These are phyloP conservation scores for Geosiphon pyriformis DNA, from an alignment of 192 early-diverging fungal species.

Conservation along the genomic window DNA sequence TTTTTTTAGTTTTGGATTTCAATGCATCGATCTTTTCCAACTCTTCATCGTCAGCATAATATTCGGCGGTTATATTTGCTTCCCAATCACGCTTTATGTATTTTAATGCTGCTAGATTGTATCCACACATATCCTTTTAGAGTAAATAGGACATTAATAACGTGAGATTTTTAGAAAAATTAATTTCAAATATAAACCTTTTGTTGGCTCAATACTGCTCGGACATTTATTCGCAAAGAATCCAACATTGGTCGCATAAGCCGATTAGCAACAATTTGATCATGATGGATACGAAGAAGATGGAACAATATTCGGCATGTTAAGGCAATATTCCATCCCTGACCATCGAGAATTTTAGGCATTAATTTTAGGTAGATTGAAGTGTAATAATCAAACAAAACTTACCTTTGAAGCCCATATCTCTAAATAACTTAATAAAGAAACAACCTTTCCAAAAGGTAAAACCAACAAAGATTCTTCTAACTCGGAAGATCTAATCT, in stretches of 20 bases:
- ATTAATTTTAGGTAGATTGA: conserved; percentile 5
- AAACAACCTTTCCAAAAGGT: conserved; percentile 75
- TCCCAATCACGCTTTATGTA: conserved; percentile 76
- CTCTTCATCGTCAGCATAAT: conserved; percentile 59
- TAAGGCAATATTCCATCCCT: conserved; percentile 72
- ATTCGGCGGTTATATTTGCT: conserved; percentile 61
- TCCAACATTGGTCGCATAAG: conserved; percentile 70
- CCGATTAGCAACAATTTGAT: conserved; percentile 81
- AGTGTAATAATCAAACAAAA: not conserved
- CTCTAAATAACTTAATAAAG: conserved; percentile 71
- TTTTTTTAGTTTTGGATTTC: conserved; percentile 62
- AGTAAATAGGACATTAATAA: not conserved
- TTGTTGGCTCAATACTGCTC: conserved; percentile 58
- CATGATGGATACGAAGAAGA: conserved; percentile 81
- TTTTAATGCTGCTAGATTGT: conserved; percentile 79
- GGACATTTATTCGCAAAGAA: conserved; percentile 63
- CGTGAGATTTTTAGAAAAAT: not conserved
- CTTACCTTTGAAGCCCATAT: conserved; percentile 75
- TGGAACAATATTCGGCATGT: conserved; percentile 81
- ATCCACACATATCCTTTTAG: conserved; percentile 73
- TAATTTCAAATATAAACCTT: conserved; percentile 32
- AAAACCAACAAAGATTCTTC: conserved; percentile 88
- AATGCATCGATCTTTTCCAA: conserved; percentile 45
- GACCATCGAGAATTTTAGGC: conserved; percentile 7
- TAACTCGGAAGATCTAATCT: conserved; percentile 77